Base-by-base conservation (phyloP, 2,329 filamentous ascomycete species). In the Colletotrichum australisinense region DNA sequence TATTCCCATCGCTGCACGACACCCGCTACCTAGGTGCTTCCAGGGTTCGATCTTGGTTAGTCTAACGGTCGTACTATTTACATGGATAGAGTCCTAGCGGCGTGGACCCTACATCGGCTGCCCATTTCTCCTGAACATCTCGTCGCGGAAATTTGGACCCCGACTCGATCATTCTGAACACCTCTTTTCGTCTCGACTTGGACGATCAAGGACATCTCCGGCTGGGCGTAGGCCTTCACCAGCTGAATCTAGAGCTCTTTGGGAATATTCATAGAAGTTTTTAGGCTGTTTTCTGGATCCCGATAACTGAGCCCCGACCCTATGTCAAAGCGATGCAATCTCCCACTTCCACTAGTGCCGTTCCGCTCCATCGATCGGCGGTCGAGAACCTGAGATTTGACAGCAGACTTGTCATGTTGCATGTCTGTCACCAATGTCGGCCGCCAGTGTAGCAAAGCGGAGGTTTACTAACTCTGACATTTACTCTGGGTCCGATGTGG, bases 341-440 rank as follows among this genome's bases (percentile, higher is more conserved):
- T 58, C 59, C 42, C 32, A 22, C 42, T 56, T 11, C 26, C 42
- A 60, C 68, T 67, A 42, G 55, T n/a, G 32, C 12, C 28, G n/a
- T 46, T 49, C 30, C 38, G 46, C 68, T 56, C 32, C 42, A 38
- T 64, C 38, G 67, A 73, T 73, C 71, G 60, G 38, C 71, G 16
- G 55, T 38, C 26, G 55, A 58, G 24, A 9, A 26, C 42, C 8
- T 49, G 42, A 49, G 42, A 49, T 8, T 49, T 66, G 59, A 46
- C 28, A 64, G 30, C 53, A 24, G 28, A 24, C 58, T 19, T 66
- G 53, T 70, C 28, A 28, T 35, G 49, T 16, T 38, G 42, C 42
- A 35, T 26, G 30, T 5, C 22, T 32, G 32, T 55, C 30, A 19
- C 22, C 22, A 35, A 28, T 32, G 24, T 19, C 55, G 26, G 38